A percentile compares a stretch with the other conserved stretches of the same genome.
phyloP scores from a whole-genome alignment of 768 basidiomycete species.

The Megacollybia marginata region DNA sequence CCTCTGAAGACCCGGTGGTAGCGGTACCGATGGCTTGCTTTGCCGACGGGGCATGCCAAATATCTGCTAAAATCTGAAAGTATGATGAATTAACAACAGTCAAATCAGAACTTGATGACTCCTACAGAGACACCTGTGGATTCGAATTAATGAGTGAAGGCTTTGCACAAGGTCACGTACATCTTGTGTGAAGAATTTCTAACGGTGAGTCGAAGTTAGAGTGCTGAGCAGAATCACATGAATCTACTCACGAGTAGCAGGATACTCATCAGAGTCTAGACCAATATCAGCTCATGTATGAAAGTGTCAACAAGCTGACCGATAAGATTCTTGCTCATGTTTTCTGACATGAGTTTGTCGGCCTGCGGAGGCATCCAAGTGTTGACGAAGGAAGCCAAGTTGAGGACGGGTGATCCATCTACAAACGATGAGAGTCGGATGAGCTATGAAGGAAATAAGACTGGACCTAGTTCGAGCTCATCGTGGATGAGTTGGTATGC shows the following conservation, averaged over 20 bases:
- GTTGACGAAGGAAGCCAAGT: conserved; percentile 55
- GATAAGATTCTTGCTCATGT: conserved; percentile 61
- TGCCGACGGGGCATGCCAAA: conserved; percentile 63
- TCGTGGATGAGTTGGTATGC: conserved; percentile 53
- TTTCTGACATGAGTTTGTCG: conserved; percentile 50
- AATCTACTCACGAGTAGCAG: conserved; percentile 42
- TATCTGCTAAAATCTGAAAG: conserved; percentile 45
- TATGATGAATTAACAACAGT: no score
- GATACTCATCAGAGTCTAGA: conserved; percentile 54
- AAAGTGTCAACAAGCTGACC: conserved; percentile 16
- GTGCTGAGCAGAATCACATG: background rate
- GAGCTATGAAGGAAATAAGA: background rate
- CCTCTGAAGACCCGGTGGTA: conserved; percentile 67
- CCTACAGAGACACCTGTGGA: no score
- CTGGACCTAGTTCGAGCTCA: conserved; percentile 61
- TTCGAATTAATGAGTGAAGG: no score
- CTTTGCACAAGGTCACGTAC: conserved; percentile 15
- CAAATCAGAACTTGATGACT: no score
- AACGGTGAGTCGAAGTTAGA: background rate
- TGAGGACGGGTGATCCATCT: conserved; percentile 56
- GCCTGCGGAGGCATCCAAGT: conserved; percentile 55
- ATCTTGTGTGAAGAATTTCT: conserved; percentile 50
- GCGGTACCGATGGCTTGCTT: conserved; percentile 64
- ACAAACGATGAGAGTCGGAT: conserved; percentile 13
- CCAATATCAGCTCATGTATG: background rate